phyloP scores from a whole-genome alignment of 2,329 filamentous ascomycete genomes.

The Fusarium cicatricum region DNA sequence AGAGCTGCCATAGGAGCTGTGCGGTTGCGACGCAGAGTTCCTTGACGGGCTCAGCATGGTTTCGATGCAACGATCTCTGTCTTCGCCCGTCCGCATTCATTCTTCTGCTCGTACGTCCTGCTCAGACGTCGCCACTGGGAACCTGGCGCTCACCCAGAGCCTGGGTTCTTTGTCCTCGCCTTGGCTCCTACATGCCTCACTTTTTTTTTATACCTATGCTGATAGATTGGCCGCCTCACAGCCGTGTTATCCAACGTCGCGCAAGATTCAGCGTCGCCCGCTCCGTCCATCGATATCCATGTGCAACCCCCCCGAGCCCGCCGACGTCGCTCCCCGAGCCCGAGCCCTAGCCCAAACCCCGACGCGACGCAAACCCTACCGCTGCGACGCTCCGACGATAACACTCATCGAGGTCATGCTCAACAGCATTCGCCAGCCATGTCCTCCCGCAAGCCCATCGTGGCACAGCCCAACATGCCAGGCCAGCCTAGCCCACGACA shows the following conservation, averaged over 20 bases:
- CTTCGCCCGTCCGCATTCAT: slow-evolving; percentile 67
- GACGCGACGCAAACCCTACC: slow-evolving; percentile 54
- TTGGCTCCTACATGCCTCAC: not conserved
- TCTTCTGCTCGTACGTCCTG: slow-evolving; percentile 66
- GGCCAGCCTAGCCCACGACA: slow-evolving; percentile 43
- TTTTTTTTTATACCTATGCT: slow-evolving; percentile 37
- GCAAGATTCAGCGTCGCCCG: slow-evolving; percentile 60
- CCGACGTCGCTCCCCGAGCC: slow-evolving; percentile 62
- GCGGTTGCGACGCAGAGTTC: slow-evolving; percentile 42
- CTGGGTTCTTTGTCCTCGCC: slow-evolving; percentile 10
- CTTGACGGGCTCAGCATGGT: slow-evolving; percentile 63
- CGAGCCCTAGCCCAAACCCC: slow-evolving; percentile 61
- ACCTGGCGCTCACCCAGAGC: not conserved
- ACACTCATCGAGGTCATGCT: slow-evolving; percentile 50
- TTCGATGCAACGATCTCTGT: slow-evolving; percentile 69
- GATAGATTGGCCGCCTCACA: slow-evolving; percentile 40
- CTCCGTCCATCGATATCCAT: slow-evolving; percentile 62
- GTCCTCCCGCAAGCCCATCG: slow-evolving; percentile 57
- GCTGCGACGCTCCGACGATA: slow-evolving; percentile 55
- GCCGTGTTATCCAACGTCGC: slow-evolving; percentile 46
- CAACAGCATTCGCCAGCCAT: slow-evolving; percentile 49
- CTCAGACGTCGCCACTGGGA: slow-evolving; percentile 23
- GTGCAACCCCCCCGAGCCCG: slow-evolving; percentile 58
- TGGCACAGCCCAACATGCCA: slow-evolving; percentile 54
- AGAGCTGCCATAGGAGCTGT: slow-evolving; percentile 48